phyloP scores from a whole-genome alignment of 2,329 filamentous ascomycete species.

The Penicillium sp. region DNA sequence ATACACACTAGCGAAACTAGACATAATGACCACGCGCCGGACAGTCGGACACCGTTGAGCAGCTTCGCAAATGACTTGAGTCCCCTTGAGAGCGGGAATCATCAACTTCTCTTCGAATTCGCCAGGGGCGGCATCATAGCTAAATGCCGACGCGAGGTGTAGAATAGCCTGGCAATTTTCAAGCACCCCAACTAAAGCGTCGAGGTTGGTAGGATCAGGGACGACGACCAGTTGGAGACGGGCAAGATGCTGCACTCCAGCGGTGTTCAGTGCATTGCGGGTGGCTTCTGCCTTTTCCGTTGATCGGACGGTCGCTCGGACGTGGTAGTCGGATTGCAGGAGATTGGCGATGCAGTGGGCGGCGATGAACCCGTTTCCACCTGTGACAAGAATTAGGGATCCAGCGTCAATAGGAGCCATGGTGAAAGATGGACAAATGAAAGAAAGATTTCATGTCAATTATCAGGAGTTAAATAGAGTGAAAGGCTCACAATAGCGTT shows the following conservation, averaged over 20 bases:
- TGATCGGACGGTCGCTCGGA: constrained; percentile 26
- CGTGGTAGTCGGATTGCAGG: constrained; percentile 10
- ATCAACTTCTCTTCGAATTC: constrained; percentile 33
- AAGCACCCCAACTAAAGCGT: constrained; percentile 5
- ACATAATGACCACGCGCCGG: constrained; percentile 28
- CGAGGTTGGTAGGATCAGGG: constrained; percentile 14
- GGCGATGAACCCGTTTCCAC: constrained; percentile 27
- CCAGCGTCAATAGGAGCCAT: constrained; percentile 14
- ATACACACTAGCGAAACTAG: constrained; percentile 28
- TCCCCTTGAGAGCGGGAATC: constrained; percentile 30
- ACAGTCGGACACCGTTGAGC: constrained; percentile 17
- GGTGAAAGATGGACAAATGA: background rate
- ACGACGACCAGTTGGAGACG: constrained; percentile 17
- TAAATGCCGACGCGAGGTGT: constrained; percentile 33
- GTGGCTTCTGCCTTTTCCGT: constrained; percentile 14
- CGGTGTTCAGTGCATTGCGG: constrained; percentile 2
- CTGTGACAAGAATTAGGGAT: constrained; percentile 20
- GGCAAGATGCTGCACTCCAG: constrained; percentile 6
- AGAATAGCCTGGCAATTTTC: constrained; percentile 20
- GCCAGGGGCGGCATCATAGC: constrained; percentile 21
- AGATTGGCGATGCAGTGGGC: constrained; percentile 24
- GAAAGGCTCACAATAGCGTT: too few species aligned
- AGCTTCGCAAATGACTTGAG: constrained; percentile 27
- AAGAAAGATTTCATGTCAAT: too few species aligned
- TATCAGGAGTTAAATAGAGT: too few species aligned